Conservation (phyloP, 371 early-diverging fungal species). For the Rhizomucor pusillus region DNA sequence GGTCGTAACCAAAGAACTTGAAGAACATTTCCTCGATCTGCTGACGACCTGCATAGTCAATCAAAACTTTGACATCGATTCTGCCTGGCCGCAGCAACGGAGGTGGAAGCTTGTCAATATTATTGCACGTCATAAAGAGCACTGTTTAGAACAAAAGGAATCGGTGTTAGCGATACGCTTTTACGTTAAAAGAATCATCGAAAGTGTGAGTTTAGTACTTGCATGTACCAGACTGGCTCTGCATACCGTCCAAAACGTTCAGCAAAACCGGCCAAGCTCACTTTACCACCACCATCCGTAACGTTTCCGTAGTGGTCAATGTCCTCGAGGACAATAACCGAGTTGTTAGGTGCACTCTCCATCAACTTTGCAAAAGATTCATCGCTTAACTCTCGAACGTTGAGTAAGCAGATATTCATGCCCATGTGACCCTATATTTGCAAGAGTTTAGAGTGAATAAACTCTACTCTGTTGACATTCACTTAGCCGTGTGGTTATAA, state of each 20-base stretch:
- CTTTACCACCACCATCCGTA: constrained; percentile 25
- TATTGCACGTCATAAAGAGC: constrained; percentile 95
- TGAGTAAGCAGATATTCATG: constrained; percentile 90
- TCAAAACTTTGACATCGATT: constrained; percentile 81
- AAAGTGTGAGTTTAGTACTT: no score
- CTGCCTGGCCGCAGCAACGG: constrained; percentile 97
- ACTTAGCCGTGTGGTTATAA: constrained; percentile 24
- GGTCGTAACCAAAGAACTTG: constrained; percentile 40
- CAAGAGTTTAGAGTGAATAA: no score
- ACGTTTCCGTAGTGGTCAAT: constrained; percentile 67
- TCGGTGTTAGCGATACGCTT: no score
- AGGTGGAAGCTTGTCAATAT: constrained; percentile 87
- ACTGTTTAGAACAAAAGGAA: no score
- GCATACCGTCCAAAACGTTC: constrained; percentile 84
- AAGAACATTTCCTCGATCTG: constrained; percentile 64
- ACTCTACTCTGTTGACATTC: no score
- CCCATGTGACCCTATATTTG: constrained; percentile 61
- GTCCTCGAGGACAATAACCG: constrained; percentile 94
- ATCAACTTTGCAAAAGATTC: constrained; percentile 81
- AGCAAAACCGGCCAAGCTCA: constrained; percentile 46
- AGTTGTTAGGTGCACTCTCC: constrained; percentile 77
- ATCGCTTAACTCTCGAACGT: constrained; percentile 80
- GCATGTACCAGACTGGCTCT: constrained; percentile 49
- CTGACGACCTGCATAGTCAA: constrained; percentile 73
- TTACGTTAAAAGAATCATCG: no score